phyloP scores from a whole-genome alignment of 1,284 basidiomycete species.

The Chalciporus sp. region DNA sequence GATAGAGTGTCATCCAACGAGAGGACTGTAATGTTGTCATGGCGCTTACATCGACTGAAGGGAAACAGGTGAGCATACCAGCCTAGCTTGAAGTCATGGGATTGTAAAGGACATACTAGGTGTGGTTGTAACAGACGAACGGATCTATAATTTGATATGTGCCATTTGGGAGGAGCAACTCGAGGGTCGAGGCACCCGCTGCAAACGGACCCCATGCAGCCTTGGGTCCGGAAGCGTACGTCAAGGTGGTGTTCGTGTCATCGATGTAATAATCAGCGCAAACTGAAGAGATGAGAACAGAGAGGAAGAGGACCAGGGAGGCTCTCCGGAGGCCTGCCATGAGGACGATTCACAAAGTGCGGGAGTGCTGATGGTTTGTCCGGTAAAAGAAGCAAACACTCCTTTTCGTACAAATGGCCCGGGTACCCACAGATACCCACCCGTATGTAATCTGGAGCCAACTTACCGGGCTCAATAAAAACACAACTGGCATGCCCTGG shows the following conservation, averaged over 20 bases:
- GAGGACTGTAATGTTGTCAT: background rate
- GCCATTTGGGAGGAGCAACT: slow-evolving; percentile 22
- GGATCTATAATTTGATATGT: slow-evolving; percentile 23
- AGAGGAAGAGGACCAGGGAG: background rate
- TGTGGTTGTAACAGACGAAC: slow-evolving; percentile 25
- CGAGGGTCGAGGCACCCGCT: slow-evolving; percentile 8
- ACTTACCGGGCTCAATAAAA: too few relatives aligned
- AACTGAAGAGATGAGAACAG: slow-evolving; percentile 2
- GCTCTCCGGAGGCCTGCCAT: slow-evolving; percentile 1
- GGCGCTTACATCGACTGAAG: slow-evolving; percentile 20
- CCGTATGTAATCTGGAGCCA: too few relatives aligned
- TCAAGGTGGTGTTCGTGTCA: slow-evolving; percentile 26
- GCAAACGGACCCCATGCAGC: slow-evolving; percentile 24
- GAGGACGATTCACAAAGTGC: background rate
- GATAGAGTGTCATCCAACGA: background rate
- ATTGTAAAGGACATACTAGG: slow-evolving; percentile 17
- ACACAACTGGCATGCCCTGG: too few relatives aligned
- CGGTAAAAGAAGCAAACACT: too few relatives aligned
- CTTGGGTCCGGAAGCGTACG: slow-evolving; percentile 24
- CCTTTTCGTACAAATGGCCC: too few relatives aligned
- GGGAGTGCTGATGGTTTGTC: background rate
- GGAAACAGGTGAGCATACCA: background rate
- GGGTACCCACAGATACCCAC: too few relatives aligned
- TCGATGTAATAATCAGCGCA: slow-evolving; percentile 27
- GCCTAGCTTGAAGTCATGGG: background rate